These are phyloP conservation scores for Macadamia tetraphylla DNA, from an alignment of 164 flowering plant species.

Conservation along the genomic window DNA sequence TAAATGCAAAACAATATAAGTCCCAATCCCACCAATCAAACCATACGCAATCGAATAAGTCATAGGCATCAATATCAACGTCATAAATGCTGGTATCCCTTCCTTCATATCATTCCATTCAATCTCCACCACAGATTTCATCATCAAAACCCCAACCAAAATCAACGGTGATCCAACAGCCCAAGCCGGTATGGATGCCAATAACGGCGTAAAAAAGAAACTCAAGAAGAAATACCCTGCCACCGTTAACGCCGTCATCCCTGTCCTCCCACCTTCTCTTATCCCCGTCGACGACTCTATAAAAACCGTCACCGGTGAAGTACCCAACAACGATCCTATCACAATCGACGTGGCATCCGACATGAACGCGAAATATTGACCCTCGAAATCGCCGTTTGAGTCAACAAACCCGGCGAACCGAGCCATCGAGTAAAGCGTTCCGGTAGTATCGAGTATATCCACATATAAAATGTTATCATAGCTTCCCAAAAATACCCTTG, in stretches of 20 bases:
- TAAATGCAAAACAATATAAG: constrained; percentile 50
- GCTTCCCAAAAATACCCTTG: constrained; percentile 76
- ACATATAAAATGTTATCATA: constrained; percentile 75
- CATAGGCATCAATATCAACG: constrained; percentile 73
- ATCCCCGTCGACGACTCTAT: constrained; percentile 89
- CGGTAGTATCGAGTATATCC: constrained; percentile 83
- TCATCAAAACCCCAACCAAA: constrained; percentile 89
- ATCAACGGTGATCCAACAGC: constrained; percentile 95
- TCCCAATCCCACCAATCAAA: constrained; percentile 80
- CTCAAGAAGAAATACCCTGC: constrained; percentile 64
- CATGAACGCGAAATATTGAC: constrained; percentile 91
- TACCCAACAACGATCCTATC: constrained; percentile 80
- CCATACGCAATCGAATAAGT: constrained; percentile 91
- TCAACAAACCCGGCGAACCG: constrained; percentile 70
- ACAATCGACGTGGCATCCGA: constrained; percentile 79
- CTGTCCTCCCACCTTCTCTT: constrained; percentile 88
- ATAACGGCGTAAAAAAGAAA: constrained; percentile 76
- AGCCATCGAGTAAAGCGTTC: constrained; percentile 84
- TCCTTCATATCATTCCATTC: constrained; percentile 83
- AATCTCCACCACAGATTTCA: constrained; percentile 76
- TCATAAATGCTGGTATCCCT: constrained; percentile 82
- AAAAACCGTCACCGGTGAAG: constrained; percentile 84
- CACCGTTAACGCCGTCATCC: constrained; percentile 80
- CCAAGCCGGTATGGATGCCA: constrained; percentile 93
- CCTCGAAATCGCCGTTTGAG: constrained; percentile 66